Evolutionary conservation across 495 filamentous ascomycete genomes (phyloP).

Genomic region (Xylaria nigripes): DNA sequence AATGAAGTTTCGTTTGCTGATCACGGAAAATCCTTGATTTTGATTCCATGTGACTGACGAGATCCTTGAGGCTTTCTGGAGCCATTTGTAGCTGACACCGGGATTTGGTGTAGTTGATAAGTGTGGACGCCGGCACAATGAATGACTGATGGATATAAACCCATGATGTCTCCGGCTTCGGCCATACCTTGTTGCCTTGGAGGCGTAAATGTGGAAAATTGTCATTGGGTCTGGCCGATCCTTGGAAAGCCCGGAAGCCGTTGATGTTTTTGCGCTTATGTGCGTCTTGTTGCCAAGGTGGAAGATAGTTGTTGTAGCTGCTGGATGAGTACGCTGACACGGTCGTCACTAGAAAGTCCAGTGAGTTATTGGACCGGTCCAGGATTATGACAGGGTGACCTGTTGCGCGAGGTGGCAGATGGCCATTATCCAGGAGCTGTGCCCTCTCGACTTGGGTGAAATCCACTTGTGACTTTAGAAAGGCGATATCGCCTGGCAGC

Average conservation of each 20-base stretch:
- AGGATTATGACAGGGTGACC: constrained; percentile 30
- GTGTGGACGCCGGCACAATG: background rate
- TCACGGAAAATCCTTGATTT: no score
- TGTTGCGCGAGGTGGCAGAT: no score
- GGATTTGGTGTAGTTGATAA: background rate
- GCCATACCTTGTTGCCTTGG: constrained; percentile 9
- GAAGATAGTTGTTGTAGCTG: constrained; percentile 12
- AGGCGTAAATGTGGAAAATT: constrained; percentile 15
- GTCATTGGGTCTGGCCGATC: constrained; percentile 6
- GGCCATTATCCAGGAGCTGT: no score
- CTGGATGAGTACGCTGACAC: constrained; percentile 28
- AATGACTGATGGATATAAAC: constrained; percentile 11
- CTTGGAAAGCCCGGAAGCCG: constrained; percentile 26
- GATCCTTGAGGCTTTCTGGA: no score
- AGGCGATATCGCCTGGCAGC: no score
- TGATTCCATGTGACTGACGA: no score
- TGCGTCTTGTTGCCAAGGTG: constrained; percentile 22
- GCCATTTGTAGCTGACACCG: background rate
- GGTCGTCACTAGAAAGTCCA: constrained; percentile 19
- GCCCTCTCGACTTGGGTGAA: no score
- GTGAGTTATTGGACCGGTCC: constrained; percentile 7
- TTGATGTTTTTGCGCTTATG: constrained; percentile 14
- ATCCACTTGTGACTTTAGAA: no score
- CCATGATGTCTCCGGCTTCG: constrained; percentile 27
- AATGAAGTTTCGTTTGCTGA: no score